Conservation (phyloP, 208 protist genomes). For the Porcisia hertigi region DNA sequence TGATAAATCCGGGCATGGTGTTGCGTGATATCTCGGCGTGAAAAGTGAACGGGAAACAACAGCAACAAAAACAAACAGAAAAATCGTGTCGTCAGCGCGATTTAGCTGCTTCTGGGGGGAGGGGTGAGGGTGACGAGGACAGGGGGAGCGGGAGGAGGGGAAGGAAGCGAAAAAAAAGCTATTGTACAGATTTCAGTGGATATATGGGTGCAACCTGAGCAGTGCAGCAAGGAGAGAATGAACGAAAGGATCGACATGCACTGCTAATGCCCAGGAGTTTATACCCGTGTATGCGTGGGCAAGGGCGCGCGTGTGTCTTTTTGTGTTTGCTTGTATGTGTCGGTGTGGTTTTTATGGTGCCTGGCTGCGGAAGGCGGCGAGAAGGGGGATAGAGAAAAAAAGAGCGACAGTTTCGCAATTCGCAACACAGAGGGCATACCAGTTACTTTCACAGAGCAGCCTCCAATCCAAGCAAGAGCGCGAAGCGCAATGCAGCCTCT, state of each 20-base stretch:
- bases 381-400: neutral
- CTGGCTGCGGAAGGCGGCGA: neutral
- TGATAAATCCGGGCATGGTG: slow-evolving; percentile 31
- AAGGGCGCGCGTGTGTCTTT: neutral
- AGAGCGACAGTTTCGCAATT: neutral
- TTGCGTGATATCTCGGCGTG: neutral
- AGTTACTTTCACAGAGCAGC: neutral
- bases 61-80: neutral
- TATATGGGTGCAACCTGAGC: neutral
- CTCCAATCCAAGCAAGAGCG: neutral
- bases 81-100: neutral
- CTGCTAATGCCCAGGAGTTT: neutral
- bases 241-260: neutral
- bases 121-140: neutral
- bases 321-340: neutral
- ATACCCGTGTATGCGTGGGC: neutral
- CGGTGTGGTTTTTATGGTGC: neutral
- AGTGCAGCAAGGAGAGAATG: neutral
- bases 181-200: neutral
- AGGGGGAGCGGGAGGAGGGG: neutral
- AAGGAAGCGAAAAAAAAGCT: neutral
- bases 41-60: neutral
- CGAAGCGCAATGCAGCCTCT: neutral
- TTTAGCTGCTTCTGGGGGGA: neutral
- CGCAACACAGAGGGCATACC: neutral